phyloP scores from a whole-genome alignment of 108 stramenopile species.

The Nitzschia palea region DNA sequence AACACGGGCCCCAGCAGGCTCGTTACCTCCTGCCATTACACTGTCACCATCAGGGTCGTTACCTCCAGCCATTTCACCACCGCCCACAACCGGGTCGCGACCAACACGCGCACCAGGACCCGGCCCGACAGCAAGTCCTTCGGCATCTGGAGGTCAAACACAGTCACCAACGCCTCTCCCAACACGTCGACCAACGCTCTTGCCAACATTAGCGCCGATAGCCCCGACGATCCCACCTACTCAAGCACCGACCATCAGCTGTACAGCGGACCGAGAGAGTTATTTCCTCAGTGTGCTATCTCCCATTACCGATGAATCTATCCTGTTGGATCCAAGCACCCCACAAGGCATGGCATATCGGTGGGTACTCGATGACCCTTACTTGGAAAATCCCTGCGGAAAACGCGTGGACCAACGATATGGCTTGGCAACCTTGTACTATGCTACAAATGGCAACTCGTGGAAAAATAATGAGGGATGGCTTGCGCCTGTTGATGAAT shows the following conservation, averaged over 20 bases:
- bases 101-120: neutral
- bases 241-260: neutral
- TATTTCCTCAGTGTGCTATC: constrained; percentile 6
- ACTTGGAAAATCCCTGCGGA: constrained; percentile 21
- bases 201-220: constrained; percentile 5
- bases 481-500: constrained; percentile 37
- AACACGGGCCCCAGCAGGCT: too few species aligned
- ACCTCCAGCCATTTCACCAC: too few species aligned
- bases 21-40: too few species aligned
- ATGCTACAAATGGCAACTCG: constrained; percentile 30
- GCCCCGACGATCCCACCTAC: constrained; percentile 12
- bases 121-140: neutral
- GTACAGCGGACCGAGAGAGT: constrained; percentile 4
- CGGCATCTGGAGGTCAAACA: neutral
- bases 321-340: constrained; percentile 15
- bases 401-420: constrained; percentile 41
- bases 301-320: constrained; percentile 7
- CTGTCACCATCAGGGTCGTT: too few species aligned
- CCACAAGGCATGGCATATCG: constrained; percentile 33
- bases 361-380: constrained; percentile 16
- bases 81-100: too few species aligned
- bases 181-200: neutral
- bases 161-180: neutral
- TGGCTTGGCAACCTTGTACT: constrained; percentile 42
- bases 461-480: constrained; percentile 34